A percentile compares a stretch with the other conserved stretches of the same genome.
Conservation (phyloP, 306 rosid genomes). For the Gastrolobium villosum region DNA sequence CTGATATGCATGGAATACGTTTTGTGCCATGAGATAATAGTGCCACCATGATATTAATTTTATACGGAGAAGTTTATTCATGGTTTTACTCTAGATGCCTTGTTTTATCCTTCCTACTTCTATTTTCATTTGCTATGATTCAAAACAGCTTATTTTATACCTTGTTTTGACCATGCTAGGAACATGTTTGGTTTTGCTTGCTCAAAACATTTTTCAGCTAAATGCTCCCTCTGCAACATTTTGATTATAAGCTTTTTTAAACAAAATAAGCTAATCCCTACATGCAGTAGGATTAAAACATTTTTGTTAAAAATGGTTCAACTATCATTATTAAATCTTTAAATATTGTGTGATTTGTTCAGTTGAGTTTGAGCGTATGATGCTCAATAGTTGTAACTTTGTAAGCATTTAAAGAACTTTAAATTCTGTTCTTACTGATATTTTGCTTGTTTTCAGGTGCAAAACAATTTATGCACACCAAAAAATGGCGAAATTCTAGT, state of each 20-base stretch:
- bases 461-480: slow-evolving; percentile 96
- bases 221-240: slow-evolving; percentile 2
- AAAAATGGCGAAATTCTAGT: slow-evolving; percentile 97
- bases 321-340: slow-evolving; percentile 24
- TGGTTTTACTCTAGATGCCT: neutral
- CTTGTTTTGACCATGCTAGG: neutral
- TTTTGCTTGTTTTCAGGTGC: slow-evolving; percentile 71
- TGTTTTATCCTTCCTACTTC: slow-evolving; percentile 4
- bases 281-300: neutral
- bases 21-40: neutral
- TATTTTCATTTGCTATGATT: neutral
- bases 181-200: neutral
- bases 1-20: neutral
- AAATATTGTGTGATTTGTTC: slow-evolving; percentile 34
- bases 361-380: slow-evolving; percentile 1
- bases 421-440: slow-evolving; percentile 3
- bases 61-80: neutral
- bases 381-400: slow-evolving; percentile 34
- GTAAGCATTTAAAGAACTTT: slow-evolving; percentile 4
- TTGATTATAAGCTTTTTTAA: slow-evolving; percentile 16
- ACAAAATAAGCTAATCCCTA: slow-evolving; percentile 15
- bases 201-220: slow-evolving; percentile 12
- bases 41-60: neutral
- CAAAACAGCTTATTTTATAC: neutral
- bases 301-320: slow-evolving; percentile 3